These are phyloP conservation scores for Annulohypoxylon stygium DNA, from an alignment of 495 filamentous ascomycete species.

Conservation along the genomic window DNA sequence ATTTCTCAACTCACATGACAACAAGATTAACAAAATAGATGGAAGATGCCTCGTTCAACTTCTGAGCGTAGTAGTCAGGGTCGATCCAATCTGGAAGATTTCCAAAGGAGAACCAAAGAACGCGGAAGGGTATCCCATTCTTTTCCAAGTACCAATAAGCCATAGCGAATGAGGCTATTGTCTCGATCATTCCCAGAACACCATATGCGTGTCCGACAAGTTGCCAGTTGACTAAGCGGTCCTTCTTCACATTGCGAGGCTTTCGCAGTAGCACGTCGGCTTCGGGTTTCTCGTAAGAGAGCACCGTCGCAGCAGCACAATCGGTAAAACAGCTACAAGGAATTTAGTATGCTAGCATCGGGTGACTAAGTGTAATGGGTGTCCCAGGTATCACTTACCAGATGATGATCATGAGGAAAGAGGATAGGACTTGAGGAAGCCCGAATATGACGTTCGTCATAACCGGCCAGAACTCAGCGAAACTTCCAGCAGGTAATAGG, in stretches of 20 bases:
- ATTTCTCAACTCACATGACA: slow-evolving; percentile 65
- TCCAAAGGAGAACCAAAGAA: slow-evolving; percentile 73
- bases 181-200: slow-evolving; percentile 72
- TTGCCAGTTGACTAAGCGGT: slow-evolving; percentile 74
- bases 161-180: slow-evolving; percentile 71
- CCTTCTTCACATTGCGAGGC: slow-evolving; percentile 70
- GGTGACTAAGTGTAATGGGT: neutral
- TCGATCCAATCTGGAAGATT: slow-evolving; percentile 59
- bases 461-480: slow-evolving; percentile 79
- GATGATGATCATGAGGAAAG: slow-evolving; percentile 79
- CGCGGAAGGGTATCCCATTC: slow-evolving; percentile 67
- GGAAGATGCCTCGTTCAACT: slow-evolving; percentile 69
- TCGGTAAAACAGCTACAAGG: slow-evolving; percentile 75
- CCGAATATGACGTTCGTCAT: slow-evolving; percentile 76
- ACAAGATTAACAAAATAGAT: slow-evolving; percentile 83
- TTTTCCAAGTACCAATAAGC: slow-evolving; percentile 73
- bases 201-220: slow-evolving; percentile 74
- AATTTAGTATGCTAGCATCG: slow-evolving; percentile 7
- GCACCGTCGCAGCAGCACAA: slow-evolving; percentile 71
- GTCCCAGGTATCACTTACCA: slow-evolving; percentile 45
- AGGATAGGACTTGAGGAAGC: slow-evolving; percentile 73
- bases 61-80: slow-evolving; percentile 59
- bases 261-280: slow-evolving; percentile 72
- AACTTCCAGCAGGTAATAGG: slow-evolving; percentile 75
- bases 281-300: slow-evolving; percentile 80